Percentiles rank a stretch among this genome's conserved stretches.
These are phyloP conservation scores for Setaria italica DNA, from an alignment of 202 grass and related monocot species.

Conservation along the genomic window DNA sequence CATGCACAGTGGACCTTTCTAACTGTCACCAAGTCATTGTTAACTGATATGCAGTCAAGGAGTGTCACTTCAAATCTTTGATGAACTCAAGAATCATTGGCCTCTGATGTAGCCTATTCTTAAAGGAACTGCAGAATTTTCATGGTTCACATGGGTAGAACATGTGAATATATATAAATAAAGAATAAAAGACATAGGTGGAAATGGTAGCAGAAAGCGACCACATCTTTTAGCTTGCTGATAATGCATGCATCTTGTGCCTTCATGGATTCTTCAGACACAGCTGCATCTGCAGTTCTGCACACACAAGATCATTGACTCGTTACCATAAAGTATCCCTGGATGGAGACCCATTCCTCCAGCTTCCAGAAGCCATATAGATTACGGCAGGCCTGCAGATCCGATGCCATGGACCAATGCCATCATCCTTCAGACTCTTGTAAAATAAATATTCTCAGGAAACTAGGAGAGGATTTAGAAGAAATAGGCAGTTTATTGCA, in stretches of 20 bases:
- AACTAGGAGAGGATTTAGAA: slow-evolving; percentile 14
- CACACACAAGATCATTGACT: slow-evolving; percentile 15
- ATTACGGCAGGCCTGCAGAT: slow-evolving; percentile 28
- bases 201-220: slow-evolving; percentile 18
- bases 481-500: background rate
- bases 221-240: background rate
- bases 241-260: slow-evolving; percentile 12
- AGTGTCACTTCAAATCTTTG: slow-evolving; percentile 31
- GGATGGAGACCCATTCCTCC: slow-evolving; percentile 8
- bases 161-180: background rate
- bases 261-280: background rate
- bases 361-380: slow-evolving; percentile 16
- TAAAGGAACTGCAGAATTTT: background rate
- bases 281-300: background rate
- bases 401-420: slow-evolving; percentile 24
- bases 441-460: slow-evolving; percentile 1
- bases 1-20: background rate
- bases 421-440: background rate
- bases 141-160: slow-evolving; percentile 9
- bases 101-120: background rate
- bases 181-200: background rate
- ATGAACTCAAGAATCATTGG: slow-evolving; percentile 15
- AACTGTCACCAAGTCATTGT: slow-evolving; percentile 31
- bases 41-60: slow-evolving; percentile 24
- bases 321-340: slow-evolving; percentile 4